Percentiles rank a stretch among this genome's conserved stretches.
Conservation (phyloP, 371 early-diverging fungal genomes). For the Syncephalastrum monosporum region DNA sequence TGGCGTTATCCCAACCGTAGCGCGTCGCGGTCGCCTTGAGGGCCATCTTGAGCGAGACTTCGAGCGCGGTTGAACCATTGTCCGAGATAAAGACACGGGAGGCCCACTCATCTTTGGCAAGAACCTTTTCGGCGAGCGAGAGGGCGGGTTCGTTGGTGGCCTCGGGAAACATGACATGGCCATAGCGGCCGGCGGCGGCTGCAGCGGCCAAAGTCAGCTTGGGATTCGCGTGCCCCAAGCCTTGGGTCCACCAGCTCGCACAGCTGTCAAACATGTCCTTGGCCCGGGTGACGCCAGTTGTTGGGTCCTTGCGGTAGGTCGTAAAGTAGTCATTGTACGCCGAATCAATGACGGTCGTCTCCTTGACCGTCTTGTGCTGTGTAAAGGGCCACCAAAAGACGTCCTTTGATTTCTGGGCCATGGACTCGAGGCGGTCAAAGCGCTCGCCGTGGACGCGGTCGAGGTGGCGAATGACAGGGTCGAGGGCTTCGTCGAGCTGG, state of each 20-base stretch:
- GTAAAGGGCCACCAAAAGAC: constrained; percentile 88
- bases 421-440: constrained; percentile 56
- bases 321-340: constrained; percentile 70
- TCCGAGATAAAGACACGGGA: constrained; percentile 78
- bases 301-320: constrained; percentile 36
- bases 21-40: constrained; percentile 50
- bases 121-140: constrained; percentile 59
- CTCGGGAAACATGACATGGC: constrained; percentile 86
- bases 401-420: constrained; percentile 56
- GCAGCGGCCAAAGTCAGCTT: constrained; percentile 63
- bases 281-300: constrained; percentile 10
- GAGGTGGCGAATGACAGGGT: constrained; percentile 48
- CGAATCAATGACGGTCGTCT: constrained; percentile 78
- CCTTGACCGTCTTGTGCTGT: constrained; percentile 65
- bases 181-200: constrained; percentile 76
- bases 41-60: constrained; percentile 85
- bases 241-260: constrained; percentile 89
- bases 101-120: constrained; percentile 72
- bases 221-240: constrained; percentile 75
- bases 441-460: constrained; percentile 50
- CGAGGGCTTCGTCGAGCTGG: constrained; percentile 45
- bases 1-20: constrained; percentile 32
- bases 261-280: constrained; percentile 72
- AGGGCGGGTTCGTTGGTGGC: constrained; percentile 73
- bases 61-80: constrained; percentile 80